These are phyloP conservation scores for Nepenthes gracilis DNA, from an alignment of 148 eudicot species.

Conservation along the genomic window DNA sequence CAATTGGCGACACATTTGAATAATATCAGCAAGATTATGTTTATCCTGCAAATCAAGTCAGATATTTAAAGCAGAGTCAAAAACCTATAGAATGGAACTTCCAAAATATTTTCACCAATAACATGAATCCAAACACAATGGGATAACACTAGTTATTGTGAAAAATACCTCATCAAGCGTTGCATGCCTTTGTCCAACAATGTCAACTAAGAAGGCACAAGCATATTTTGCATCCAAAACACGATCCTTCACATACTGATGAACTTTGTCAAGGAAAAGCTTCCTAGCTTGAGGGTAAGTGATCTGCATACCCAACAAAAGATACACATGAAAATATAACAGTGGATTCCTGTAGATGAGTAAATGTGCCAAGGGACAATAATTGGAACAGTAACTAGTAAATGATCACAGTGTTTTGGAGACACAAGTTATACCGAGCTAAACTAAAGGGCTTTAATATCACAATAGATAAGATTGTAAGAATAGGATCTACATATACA, in stretches of 20 bases:
- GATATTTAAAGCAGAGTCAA: constrained; percentile 2
- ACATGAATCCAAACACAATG: neutral
- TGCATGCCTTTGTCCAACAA: constrained; percentile 34
- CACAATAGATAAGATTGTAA: too few species aligned
- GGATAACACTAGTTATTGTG: neutral
- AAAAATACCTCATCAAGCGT: constrained; percentile 59
- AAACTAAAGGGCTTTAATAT: too few species aligned
- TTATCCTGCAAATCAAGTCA: constrained; percentile 49
- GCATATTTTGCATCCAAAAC: constrained; percentile 87
- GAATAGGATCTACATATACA: too few species aligned
- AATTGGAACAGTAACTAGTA: neutral
- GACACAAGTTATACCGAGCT: too few species aligned
- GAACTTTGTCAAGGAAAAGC: constrained; percentile 67
- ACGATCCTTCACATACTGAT: constrained; percentile 89
- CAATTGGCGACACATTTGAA: constrained; percentile 75
- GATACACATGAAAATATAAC: neutral
- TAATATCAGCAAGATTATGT: constrained; percentile 53
- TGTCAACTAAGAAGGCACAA: constrained; percentile 77
- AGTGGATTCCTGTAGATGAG: neutral
- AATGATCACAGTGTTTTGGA: too few species aligned
- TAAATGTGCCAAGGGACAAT: neutral
- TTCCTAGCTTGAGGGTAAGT: constrained; percentile 70
- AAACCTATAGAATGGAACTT: neutral
- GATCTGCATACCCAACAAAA: constrained; percentile 26
- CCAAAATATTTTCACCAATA: neutral